Base-by-base conservation (phyloP, 140 eudicot genomes). In the Anethum foeniculum region DNA sequence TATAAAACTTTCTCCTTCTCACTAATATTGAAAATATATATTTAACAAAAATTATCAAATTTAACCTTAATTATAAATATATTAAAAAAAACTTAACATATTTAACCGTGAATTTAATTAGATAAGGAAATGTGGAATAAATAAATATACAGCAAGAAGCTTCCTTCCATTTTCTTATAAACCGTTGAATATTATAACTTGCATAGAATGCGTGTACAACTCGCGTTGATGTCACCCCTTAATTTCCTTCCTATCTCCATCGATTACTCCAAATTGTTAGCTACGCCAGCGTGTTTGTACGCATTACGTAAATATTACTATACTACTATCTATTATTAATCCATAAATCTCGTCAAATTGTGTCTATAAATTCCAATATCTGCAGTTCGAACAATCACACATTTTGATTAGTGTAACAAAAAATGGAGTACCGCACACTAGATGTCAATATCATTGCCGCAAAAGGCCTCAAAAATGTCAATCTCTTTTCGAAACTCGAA, bases 381-480 rank as follows among this genome's bases (percentile, higher is more conserved):
- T 18, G 27, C 64, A 54, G 27, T 54, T 6, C 11, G 4, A 21
- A 25, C 68, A 60, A 60, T 62, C 69, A 62, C 15, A 67, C 23
- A 27, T 4, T 15, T 67, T 21, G 3, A 67, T 67, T 3, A 14
- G 30, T 12, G 38, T 4, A 10, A 14, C 38, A 65, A 65, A 21
- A 23, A 16, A 91, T 91, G 97, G 91, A 80, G 74, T 48, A 67
- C 48, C 83, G 89, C 44, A 88, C 88, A 1, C 81, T 93, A 73
- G 92, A 88, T 78, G 52, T 93, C 60, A 89, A 74, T 0, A 71
- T 89, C 4, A 81, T 86, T 21, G 85, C 90, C 6, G 97, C 89
- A 28, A 89, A 86, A 51, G 92, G 85, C 44, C 85, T 93, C 0
- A 88, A 90, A 44, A 91, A 90, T n/a, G 88, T 86, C 48, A 88